Evolutionary conservation across 495 filamentous ascomycete species (phyloP), one percentile per base, ranked within the genome.

Genomic region (Hyphodiscus hymeniophilus): DNA sequence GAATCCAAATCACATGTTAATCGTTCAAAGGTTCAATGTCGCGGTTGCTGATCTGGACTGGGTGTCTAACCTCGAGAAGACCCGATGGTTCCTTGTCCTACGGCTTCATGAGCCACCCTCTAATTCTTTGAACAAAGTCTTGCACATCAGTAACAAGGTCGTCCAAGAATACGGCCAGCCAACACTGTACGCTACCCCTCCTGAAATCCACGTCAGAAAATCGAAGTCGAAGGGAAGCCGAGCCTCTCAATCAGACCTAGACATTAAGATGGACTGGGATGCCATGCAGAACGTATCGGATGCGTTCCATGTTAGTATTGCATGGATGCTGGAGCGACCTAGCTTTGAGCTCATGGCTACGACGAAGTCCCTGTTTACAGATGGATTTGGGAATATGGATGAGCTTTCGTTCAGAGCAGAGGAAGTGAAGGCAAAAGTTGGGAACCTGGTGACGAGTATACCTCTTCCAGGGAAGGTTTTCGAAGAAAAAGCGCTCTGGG

Each of bases 61-160:
- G 81, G 82, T 85, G 10, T 63, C 80, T 2, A 90, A 90, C 55
- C 70, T 72, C 24, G 85, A 91, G 57, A 74, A 75, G 13, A 87
- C 77, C 17, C 75, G 92, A 13, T 94, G 89, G 73, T 98, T 98
- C 59, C 73, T 95, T 3, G 89, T 95, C 4, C 60, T 96, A 24
- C 67, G 79, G 23, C 67, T 85, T 17, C 49, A 58, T 34, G 70
- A 57, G 48, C 66, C 72, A 3, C 41, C 52, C 36, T 20, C 42
- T 50, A 53, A 65, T 61, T 52, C 38, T 54, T 63, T 97, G 30
- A 78, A 81, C 20, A 56, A 63, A 20, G 66, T 97, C 2, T 68
- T 95, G 2, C 55, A 61, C 11, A 60, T 79, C 2, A 82, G 79
- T 42, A 96, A 96, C 59, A 61, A 57, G 1, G 66, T 76, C 0